Percentiles rank a stretch among this genome's conserved stretches.
Conservation (phyloP, 345 rosid species). For the Aurinia saxatilis region DNA sequence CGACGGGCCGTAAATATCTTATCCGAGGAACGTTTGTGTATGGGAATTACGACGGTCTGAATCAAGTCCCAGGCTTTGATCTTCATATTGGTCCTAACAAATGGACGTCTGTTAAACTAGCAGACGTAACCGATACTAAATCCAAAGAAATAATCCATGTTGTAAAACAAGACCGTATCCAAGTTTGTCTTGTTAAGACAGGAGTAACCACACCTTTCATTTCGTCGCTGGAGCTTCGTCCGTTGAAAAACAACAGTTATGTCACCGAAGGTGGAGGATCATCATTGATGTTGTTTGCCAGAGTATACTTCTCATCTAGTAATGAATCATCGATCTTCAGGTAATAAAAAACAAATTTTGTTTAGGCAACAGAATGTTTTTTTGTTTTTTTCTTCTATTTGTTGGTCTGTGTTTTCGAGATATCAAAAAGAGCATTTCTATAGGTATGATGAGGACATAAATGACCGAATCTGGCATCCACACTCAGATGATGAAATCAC, state of each 20-base stretch:
- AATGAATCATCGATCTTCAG: background rate
- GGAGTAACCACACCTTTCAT: slow-evolving; percentile 38
- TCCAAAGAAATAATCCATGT: slow-evolving; percentile 31
- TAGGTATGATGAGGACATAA: slow-evolving; percentile 37
- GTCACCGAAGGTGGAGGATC: slow-evolving; percentile 8
- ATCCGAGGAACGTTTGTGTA: slow-evolving; percentile 32
- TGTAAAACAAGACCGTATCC: slow-evolving; percentile 10
- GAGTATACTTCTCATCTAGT: background rate
- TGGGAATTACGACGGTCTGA: slow-evolving; percentile 38
- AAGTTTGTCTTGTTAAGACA: slow-evolving; percentile 48
- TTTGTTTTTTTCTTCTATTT: too few species aligned
- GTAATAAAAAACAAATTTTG: background rate
- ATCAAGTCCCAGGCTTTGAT: slow-evolving; percentile 30
- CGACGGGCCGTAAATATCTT: slow-evolving; percentile 26
- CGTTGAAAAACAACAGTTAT: slow-evolving; percentile 2
- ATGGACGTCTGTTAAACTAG: slow-evolving; percentile 25
- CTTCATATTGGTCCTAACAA: slow-evolving; percentile 35
- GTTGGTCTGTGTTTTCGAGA: slow-evolving; percentile 15
- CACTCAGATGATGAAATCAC: background rate
- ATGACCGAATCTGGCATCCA: slow-evolving; percentile 32
- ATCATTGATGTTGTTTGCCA: slow-evolving; percentile 2
- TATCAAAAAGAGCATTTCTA: background rate
- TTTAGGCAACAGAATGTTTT: background rate
- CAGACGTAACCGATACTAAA: background rate
- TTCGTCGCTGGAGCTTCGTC: slow-evolving; percentile 42